These are phyloP conservation scores for Solanum hybrid DNA, from an alignment of 305 asterid genomes.

Conservation along the genomic window DNA sequence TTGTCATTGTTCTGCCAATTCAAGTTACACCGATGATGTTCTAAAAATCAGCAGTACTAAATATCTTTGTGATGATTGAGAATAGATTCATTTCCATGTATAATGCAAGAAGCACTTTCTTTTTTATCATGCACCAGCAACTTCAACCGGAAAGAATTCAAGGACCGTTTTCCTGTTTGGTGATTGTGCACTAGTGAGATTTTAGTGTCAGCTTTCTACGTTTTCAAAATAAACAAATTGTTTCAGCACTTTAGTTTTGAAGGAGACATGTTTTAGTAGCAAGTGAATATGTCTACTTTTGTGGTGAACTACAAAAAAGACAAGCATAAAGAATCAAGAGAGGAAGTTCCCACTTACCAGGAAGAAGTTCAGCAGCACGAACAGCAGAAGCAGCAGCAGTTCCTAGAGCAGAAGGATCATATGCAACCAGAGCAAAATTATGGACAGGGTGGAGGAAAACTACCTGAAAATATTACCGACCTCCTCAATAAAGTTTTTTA, in stretches of 20 bases:
- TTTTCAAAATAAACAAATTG: neutral
- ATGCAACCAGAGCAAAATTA: conserved; percentile 93
- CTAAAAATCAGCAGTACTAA: neutral
- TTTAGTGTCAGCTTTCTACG: neutral
- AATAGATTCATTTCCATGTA: neutral
- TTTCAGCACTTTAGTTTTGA: neutral
- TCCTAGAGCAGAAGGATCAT: conserved; percentile 87
- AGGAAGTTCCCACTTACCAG: conserved; percentile 47
- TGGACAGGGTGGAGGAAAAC: conserved; percentile 99
- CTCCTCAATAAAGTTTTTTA: conserved; percentile 12
- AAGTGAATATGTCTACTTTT: neutral
- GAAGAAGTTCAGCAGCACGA: conserved; percentile 95
- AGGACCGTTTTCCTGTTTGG: neutral
- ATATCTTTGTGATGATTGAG: neutral
- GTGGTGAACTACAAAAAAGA: neutral
- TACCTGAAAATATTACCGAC: conserved; percentile 42
- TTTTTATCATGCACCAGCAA: neutral
- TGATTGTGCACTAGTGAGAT: neutral
- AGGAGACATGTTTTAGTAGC: neutral
- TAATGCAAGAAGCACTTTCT: neutral
- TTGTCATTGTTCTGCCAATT: neutral
- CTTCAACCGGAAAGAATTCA: neutral
- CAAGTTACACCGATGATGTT: neutral
- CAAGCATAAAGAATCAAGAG: neutral
- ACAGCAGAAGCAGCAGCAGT: conserved; percentile 68